Evolutionary conservation across 2,329 filamentous ascomycete species (phyloP).

Genomic region (Neonectria hederae): DNA sequence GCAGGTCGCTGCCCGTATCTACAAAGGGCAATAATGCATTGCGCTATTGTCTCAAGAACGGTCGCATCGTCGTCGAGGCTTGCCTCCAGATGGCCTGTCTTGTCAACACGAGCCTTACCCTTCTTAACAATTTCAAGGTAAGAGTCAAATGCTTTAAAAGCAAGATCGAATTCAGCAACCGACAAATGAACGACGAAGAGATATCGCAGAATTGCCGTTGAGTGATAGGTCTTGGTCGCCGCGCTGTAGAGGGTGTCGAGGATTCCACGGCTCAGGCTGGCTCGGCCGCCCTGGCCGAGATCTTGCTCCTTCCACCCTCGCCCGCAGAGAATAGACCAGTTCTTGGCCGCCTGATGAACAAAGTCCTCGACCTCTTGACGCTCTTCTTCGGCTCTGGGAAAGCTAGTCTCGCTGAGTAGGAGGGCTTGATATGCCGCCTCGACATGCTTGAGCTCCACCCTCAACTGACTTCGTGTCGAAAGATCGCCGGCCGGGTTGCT

Average conservation of each 20-base stretch:
- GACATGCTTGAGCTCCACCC: slow-evolving; percentile 80
- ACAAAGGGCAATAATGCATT: slow-evolving; percentile 83
- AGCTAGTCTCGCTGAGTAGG: slow-evolving; percentile 80
- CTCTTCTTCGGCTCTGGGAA: slow-evolving; percentile 83
- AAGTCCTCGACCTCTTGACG: slow-evolving; percentile 85
- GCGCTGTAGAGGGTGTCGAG: slow-evolving; percentile 91
- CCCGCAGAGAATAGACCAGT: slow-evolving; percentile 86
- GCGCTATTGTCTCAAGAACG: slow-evolving; percentile 79
- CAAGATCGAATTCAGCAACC: slow-evolving; percentile 90
- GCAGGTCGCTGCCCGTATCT: slow-evolving; percentile 80
- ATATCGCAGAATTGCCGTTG: slow-evolving; percentile 84
- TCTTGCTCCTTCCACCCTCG: slow-evolving; percentile 83
- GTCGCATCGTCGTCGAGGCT: slow-evolving; percentile 82
- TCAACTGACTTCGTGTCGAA: slow-evolving; percentile 70
- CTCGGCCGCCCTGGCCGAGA: slow-evolving; percentile 82
- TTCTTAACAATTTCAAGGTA: slow-evolving; percentile 90
- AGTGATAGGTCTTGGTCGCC: slow-evolving; percentile 94
- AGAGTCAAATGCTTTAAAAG: slow-evolving; percentile 89
- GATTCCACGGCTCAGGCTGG: slow-evolving; percentile 76
- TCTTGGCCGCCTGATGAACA: slow-evolving; percentile 79
- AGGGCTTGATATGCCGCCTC: slow-evolving; percentile 83
- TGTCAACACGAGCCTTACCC: slow-evolving; percentile 84
- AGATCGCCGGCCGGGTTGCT: slow-evolving; percentile 55
- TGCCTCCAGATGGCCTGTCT: slow-evolving; percentile 75
- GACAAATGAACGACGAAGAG: slow-evolving; percentile 89